phyloP scores from a whole-genome alignment of 163 green algal genomes.

The Prototheca cutis region DNA sequence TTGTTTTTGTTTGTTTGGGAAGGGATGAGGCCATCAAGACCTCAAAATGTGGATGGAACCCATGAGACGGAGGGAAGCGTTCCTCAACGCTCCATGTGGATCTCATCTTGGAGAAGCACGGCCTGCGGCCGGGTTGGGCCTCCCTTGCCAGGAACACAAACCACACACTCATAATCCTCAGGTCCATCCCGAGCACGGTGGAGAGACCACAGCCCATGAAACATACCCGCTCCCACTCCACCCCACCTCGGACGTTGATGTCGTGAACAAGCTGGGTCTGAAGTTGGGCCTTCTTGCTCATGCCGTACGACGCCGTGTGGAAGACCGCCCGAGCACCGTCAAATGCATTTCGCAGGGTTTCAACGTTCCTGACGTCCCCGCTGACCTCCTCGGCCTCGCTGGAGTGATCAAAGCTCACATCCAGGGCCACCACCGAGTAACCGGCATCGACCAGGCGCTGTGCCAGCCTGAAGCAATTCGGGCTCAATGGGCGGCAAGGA shows the following conservation, averaged over 20 bases:
- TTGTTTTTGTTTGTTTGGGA: too few species aligned
- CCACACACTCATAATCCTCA: too few species aligned
- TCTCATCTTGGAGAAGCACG: too few species aligned
- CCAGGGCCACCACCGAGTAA: neutral
- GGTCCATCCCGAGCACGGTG: too few species aligned
- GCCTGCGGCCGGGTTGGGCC: too few species aligned
- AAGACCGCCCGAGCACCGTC: slow-evolving; percentile 11
- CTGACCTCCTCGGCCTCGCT: neutral
- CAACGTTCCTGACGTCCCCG: slow-evolving; percentile 4
- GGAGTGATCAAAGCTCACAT: slow-evolving; percentile 3
- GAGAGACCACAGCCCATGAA: neutral
- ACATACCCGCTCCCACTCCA: neutral
- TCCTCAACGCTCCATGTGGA: too few species aligned
- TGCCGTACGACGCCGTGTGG: slow-evolving; percentile 21
- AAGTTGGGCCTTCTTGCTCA: slow-evolving; percentile 12
- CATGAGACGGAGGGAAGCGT: too few species aligned
- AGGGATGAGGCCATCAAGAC: neutral
- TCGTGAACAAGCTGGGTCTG: neutral
- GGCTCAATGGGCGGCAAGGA: too few species aligned
- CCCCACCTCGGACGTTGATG: slow-evolving; percentile 10
- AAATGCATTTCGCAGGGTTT: neutral
- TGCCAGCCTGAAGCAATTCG: slow-evolving; percentile 2
- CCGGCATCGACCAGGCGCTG: neutral
- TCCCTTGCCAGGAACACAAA: too few species aligned
- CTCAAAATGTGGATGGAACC: too few species aligned